Conservation (phyloP, 208 protist genomes). For the Crithidia expoeki region DNA sequence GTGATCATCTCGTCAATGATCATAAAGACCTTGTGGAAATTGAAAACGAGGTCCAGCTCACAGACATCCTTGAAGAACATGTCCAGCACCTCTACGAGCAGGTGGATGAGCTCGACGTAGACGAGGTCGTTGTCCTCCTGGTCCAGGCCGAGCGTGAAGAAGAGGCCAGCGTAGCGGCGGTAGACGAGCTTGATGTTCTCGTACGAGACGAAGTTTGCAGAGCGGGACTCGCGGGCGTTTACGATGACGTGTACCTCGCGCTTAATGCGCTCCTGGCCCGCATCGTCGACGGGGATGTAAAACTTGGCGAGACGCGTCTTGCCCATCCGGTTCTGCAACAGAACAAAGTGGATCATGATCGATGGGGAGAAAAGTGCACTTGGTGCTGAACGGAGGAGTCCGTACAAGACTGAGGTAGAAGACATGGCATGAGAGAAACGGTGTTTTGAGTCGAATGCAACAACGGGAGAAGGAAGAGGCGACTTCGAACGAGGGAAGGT, state of each 20-base stretch:
- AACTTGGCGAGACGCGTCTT: slow-evolving; percentile 99
- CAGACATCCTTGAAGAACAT: slow-evolving; percentile 99
- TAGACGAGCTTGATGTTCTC: slow-evolving; percentile 97
- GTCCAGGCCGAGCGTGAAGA: slow-evolving; percentile 99
- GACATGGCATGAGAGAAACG: too few species aligned
- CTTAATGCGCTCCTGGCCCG: slow-evolving; percentile 94
- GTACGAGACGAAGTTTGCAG: slow-evolving; percentile 98
- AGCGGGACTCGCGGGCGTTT: slow-evolving; percentile 92
- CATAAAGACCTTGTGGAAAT: slow-evolving; percentile 99
- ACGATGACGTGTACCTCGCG: slow-evolving; percentile 96
- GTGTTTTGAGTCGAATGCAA: too few species aligned
- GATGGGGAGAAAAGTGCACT: slow-evolving; percentile 6
- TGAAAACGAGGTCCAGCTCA: slow-evolving; percentile 99
- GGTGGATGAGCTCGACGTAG: slow-evolving; percentile 98
- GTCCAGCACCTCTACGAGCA: slow-evolving; percentile 98
- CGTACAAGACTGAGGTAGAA: too few species aligned
- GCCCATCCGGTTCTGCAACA: slow-evolving; percentile 98
- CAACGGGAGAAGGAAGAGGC: too few species aligned
- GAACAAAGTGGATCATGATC: slow-evolving; percentile 97
- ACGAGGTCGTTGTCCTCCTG: slow-evolving; percentile 98
- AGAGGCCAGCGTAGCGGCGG: slow-evolving; percentile 99
- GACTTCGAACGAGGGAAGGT: too few species aligned
- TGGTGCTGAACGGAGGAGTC: too few species aligned
- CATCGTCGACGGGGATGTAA: slow-evolving; percentile 96
- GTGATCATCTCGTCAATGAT: slow-evolving; percentile 99